Evolutionary conservation across 345 rosid genomes (phyloP).

Genomic region (Eucalyptus leucophloia): DNA sequence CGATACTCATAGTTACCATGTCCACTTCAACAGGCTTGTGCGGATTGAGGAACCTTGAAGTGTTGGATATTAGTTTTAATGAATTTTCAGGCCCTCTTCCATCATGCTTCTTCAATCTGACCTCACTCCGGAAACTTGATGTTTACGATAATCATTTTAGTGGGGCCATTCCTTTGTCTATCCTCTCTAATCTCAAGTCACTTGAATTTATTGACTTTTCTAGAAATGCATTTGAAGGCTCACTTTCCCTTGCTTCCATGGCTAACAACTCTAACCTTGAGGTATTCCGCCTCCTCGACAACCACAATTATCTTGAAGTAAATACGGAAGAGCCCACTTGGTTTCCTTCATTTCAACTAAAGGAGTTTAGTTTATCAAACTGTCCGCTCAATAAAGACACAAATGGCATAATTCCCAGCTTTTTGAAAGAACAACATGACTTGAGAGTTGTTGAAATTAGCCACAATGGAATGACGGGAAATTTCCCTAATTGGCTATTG

Average conservation of each 20-base stretch:
- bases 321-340: neutral
- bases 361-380: neutral
- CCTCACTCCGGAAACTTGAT: neutral
- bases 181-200: neutral
- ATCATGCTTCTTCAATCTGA: neutral
- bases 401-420: neutral
- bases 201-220: neutral
- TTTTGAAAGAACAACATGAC: neutral
- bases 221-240: neutral
- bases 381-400: neutral
- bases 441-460: neutral
- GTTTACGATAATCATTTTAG: neutral
- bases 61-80: neutral
- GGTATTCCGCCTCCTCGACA: neutral
- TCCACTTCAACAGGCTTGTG: neutral
- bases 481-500: conserved; percentile 12
- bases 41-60: neutral
- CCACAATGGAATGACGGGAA: neutral
- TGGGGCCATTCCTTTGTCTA: neutral
- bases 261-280: neutral
- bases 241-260: neutral
- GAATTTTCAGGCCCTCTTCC: neutral
- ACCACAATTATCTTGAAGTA: neutral
- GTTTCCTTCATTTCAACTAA: neutral
- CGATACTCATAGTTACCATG: neutral